Percentiles rank a stretch among this genome's conserved stretches.
phyloP scores from a whole-genome alignment of 768 basidiomycete genomes.

The Lactarius indigo region DNA sequence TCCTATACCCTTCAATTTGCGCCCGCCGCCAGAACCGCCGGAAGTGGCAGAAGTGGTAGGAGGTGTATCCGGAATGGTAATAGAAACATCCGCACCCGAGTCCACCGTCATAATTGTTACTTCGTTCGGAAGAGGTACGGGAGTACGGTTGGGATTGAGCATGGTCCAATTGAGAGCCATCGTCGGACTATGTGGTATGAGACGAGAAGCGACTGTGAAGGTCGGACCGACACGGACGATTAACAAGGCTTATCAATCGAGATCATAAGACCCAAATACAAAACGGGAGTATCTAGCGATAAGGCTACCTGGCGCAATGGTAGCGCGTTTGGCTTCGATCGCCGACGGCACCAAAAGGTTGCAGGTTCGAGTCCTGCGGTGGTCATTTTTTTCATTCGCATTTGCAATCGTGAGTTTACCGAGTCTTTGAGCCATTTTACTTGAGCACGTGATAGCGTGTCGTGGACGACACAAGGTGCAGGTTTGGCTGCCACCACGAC shows the following conservation, averaged over 20 bases:
- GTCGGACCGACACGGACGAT: no score
- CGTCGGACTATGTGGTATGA: slow-evolving; percentile 1
- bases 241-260: background rate
- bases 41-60: slow-evolving; percentile 42
- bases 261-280: background rate
- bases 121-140: slow-evolving; percentile 65
- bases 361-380: slow-evolving; percentile 97
- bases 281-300: background rate
- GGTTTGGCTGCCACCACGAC: background rate
- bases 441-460: slow-evolving; percentile 13
- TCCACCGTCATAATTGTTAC: slow-evolving; percentile 53
- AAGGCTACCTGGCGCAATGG: slow-evolving; percentile 77
- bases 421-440: background rate
- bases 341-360: slow-evolving; percentile 83
- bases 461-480: background rate
- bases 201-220: background rate
- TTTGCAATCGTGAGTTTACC: background rate
- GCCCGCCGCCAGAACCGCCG: slow-evolving; percentile 52
- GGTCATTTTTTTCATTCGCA: slow-evolving; percentile 28
- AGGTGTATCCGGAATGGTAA: slow-evolving; percentile 54
- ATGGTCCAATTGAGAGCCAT: slow-evolving; percentile 77
- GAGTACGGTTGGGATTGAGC: slow-evolving; percentile 53
- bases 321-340: slow-evolving; percentile 94
- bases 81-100: slow-evolving; percentile 52
- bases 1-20: slow-evolving; percentile 58